Evolutionary conservation across 2,329 filamentous ascomycete species (phyloP).

Genomic region (Phialophora expanda): DNA sequence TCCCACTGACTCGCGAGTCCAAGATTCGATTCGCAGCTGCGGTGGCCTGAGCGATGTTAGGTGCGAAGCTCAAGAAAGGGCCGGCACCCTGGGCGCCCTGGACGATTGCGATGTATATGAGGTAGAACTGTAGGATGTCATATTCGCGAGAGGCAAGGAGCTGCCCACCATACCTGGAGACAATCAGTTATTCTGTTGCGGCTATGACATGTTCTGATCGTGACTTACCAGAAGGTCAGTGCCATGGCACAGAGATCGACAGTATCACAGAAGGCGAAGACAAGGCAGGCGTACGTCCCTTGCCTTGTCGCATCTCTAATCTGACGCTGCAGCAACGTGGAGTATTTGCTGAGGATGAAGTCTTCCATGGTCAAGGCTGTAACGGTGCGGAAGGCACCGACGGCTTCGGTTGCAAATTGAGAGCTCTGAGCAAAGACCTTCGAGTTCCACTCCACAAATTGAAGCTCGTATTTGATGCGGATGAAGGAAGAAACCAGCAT

Average conservation of each 20-base stretch:
- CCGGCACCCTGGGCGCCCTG: constrained; percentile 71
- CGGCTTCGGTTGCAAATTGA: constrained; percentile 75
- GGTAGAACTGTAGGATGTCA: constrained; percentile 56
- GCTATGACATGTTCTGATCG: not conserved
- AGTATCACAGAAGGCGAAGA: constrained; percentile 74
- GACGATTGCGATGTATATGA: constrained; percentile 69
- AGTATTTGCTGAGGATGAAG: constrained; percentile 67
- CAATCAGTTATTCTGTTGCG: constrained; percentile 37
- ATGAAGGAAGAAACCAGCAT: constrained; percentile 56
- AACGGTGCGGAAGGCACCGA: constrained; percentile 75
- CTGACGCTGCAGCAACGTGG: constrained; percentile 63
- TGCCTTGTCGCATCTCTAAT: constrained; percentile 65
- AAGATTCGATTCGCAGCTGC: constrained; percentile 48
- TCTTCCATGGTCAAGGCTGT: constrained; percentile 72
- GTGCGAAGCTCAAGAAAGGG: constrained; percentile 69
- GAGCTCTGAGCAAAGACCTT: constrained; percentile 63
- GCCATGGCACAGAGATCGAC: constrained; percentile 68
- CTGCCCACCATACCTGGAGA: constrained; percentile 66
- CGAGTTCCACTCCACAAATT: constrained; percentile 35
- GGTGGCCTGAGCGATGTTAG: constrained; percentile 55
- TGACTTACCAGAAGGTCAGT: constrained; percentile 60
- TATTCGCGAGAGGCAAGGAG: constrained; percentile 61
- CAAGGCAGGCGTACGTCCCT: constrained; percentile 65
- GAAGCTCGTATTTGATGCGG: constrained; percentile 33
- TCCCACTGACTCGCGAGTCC: constrained; percentile 36